Base-by-base conservation (phyloP, 495 filamentous ascomycete species). In the Neurospora intermedia region DNA sequence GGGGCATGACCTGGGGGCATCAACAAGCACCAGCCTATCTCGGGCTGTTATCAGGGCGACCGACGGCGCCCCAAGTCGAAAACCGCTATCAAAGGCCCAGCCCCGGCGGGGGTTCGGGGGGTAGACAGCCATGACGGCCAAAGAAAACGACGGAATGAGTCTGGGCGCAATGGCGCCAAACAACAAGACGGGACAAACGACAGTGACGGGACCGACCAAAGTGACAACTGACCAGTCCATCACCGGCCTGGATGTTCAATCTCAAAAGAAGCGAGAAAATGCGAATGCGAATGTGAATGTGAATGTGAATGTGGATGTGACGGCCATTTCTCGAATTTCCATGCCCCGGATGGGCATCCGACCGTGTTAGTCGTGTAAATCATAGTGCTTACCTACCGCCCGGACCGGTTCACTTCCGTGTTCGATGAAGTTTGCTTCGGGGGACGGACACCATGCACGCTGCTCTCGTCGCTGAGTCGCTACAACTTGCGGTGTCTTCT, bases 401-500 rank as follows among this genome's bases (percentile, higher is more conserved):
- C 48, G 20, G 20, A 59, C 20, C 20, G 48, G 48, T 59, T 59
- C 11, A 20, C 20, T 27, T 66, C 31, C 54, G 35, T 66, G 54
- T 9, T 66, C 15, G 27, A 31, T 31, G 27, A 18, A 54, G 11
- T 59, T 59, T 59, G 48, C 31, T 27, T 35, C 54, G 71, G 74
- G 54, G 35, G 54, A 62, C 54, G 27, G 54, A 62, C 54, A 31
- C 54, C 54, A 62, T 62, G 27, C 27, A 62, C 54, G 54, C 54
- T 66, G 27, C 54, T 66, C 54, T 18, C 27, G 54, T 66, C 54
- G 54, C 54, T 4, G 54, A 62, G 27, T 62, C 23, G 23, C 54
- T 62, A 9, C 54, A 73, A 80, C 70, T 80, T 80, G 78, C 78
- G 78, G 78, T 80, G 78, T 78, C 54, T 3, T 66, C 27, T 66